Evolutionary conservation across 1,284 basidiomycete genomes (phyloP).

Genomic region (Limonomyces culmigenus): DNA sequence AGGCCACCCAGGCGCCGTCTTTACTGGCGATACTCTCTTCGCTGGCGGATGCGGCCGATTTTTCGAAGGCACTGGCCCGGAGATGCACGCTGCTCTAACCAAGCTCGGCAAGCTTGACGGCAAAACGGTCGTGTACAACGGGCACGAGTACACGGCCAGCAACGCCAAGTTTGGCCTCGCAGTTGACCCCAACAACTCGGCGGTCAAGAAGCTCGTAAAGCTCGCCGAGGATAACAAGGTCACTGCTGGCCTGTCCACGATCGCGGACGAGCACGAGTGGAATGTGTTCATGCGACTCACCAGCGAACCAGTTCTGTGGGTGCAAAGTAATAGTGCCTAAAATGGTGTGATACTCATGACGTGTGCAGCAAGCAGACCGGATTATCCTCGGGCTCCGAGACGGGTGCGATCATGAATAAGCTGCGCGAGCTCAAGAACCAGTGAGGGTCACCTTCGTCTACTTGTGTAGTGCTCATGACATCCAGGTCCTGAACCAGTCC

Average conservation of each 20-base stretch:
- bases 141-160: conserved; percentile 81
- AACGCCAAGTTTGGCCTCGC: conserved; percentile 47
- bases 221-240: conserved; percentile 34
- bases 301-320: conserved; percentile 40
- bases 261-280: conserved; percentile 75
- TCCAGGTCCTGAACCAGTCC: too few relatives aligned
- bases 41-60: conserved; percentile 91
- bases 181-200: conserved; percentile 50
- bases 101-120: conserved; percentile 67
- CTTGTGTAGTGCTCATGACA: too few relatives aligned
- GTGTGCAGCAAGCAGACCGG: conserved; percentile 26
- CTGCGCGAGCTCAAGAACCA: conserved; percentile 77
- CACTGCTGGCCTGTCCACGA: conserved; percentile 67
- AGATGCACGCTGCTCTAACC: conserved; percentile 75
- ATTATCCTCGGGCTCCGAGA: conserved; percentile 21
- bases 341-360: conserved; percentile 1
- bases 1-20: conserved; percentile 55
- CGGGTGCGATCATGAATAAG: conserved; percentile 49
- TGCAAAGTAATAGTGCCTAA: conserved; percentile 5
- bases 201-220: conserved; percentile 33
- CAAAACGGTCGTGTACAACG: conserved; percentile 74
- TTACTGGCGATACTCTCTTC: conserved; percentile 96
- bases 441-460: too few relatives aligned
- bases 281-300: conserved; percentile 70
- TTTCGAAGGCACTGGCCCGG: conserved; percentile 78